Evolutionary conservation across 169 alveolate genomes (phyloP).

Genomic region (Babesia gibsoni): DNA sequence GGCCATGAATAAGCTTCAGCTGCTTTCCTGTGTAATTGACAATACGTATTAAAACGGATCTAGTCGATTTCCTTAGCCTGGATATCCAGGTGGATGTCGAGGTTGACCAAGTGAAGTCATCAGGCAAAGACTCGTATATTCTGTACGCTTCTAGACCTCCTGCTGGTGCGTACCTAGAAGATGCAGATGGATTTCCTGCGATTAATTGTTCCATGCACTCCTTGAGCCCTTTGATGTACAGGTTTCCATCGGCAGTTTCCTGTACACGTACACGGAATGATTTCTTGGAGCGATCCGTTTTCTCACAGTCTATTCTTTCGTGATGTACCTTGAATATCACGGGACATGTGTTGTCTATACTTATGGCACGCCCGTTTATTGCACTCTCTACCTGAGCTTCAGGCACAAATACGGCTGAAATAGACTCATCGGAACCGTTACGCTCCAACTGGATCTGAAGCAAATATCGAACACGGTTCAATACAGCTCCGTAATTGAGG

Average conservation of each 20-base stretch:
- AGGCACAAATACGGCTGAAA: slow-evolving; percentile 8
- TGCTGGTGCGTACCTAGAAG: neutral
- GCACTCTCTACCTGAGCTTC: neutral
- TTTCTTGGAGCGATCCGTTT: slow-evolving; percentile 2
- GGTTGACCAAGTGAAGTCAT: slow-evolving; percentile 63
- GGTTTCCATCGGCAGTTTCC: slow-evolving; percentile 34
- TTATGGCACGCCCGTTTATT: neutral
- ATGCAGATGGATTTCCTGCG: neutral
- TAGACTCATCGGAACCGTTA: slow-evolving; percentile 6
- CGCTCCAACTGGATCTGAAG: slow-evolving; percentile 30
- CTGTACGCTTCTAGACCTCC: slow-evolving; percentile 21
- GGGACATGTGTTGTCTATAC: slow-evolving; percentile 25
- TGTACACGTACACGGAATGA: slow-evolving; percentile 5
- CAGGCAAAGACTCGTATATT: slow-evolving; percentile 28
- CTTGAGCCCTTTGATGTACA: slow-evolving; percentile 26
- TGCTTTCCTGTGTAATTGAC: slow-evolving; percentile 77
- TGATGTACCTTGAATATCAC: slow-evolving; percentile 27
- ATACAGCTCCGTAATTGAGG: slow-evolving; percentile 37
- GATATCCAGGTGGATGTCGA: slow-evolving; percentile 71
- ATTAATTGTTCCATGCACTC: slow-evolving; percentile 18
- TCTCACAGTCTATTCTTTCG: neutral
- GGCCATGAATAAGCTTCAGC: slow-evolving; percentile 46
- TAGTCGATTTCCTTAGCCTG: slow-evolving; percentile 74
- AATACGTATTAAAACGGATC: slow-evolving; percentile 76
- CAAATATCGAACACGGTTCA: slow-evolving; percentile 23